These are phyloP conservation scores for Trypethelium eluteriae DNA, from an alignment of 495 filamentous ascomycete species.

Conservation along the genomic window DNA sequence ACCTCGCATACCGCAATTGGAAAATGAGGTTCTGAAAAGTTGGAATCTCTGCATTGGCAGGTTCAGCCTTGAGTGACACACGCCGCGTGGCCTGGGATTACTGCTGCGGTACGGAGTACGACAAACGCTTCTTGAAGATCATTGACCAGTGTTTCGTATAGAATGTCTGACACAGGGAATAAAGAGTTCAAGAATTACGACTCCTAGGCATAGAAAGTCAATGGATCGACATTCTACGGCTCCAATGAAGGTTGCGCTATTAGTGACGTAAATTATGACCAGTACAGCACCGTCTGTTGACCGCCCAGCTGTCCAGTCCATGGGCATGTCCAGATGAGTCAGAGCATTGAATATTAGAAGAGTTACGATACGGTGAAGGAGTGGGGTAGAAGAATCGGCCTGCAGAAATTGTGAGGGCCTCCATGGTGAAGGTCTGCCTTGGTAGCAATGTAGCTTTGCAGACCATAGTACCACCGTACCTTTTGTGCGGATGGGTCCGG, in stretches of 20 bases:
- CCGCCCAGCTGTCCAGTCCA: not conserved
- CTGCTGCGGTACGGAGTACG: not conserved
- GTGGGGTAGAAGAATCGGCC: not conserved
- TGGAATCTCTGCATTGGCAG: not conserved
- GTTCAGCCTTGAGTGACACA: not conserved
- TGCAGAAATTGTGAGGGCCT: not conserved
- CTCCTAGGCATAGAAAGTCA: not conserved
- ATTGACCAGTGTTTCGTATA: conserved; percentile 3
- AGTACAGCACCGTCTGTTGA: not conserved
- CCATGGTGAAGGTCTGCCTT: not conserved
- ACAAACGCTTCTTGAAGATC: conserved; percentile 26
- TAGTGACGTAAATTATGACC: not conserved
- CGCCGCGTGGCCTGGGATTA: not conserved
- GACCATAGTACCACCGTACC: not conserved
- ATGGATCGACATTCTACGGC: not conserved
- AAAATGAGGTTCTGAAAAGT: not conserved
- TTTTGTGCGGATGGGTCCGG: not conserved
- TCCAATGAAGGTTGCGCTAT: not conserved
- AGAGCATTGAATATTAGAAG: not conserved
- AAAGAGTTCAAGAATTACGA: not conserved
- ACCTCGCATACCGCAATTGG: not conserved
- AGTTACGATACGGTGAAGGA: not conserved
- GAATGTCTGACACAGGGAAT: not conserved
- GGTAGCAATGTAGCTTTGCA: not conserved
- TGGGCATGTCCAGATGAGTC: conserved; percentile 1